Evolutionary conservation across 1,284 basidiomycete genomes (phyloP).

Genomic region (Ustilago sp.): DNA sequence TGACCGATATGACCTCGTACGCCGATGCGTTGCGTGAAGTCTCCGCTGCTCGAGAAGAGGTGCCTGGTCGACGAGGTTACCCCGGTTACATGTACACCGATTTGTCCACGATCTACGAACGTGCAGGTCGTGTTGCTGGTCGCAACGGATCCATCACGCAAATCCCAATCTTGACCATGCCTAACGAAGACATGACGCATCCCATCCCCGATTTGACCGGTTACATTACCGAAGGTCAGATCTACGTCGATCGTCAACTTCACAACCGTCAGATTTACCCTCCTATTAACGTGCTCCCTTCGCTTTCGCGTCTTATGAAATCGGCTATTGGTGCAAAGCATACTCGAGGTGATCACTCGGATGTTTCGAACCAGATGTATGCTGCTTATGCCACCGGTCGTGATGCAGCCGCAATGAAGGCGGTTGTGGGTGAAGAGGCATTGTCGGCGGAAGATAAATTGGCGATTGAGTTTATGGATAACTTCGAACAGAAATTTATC

Average conservation of each 20-base stretch:
- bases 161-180: conserved; percentile 99
- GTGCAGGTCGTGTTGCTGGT: conserved; percentile 96
- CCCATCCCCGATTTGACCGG: conserved; percentile 98
- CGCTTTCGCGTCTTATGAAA: conserved; percentile 99
- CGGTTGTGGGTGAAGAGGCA: conserved; percentile 98
- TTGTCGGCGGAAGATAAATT: conserved; percentile 83
- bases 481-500: conserved; percentile 68
- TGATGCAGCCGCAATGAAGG: conserved; percentile 99
- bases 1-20: conserved; percentile 99
- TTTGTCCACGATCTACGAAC: conserved; percentile 93
- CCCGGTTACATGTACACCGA: conserved; percentile 85
- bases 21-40: conserved; percentile 94
- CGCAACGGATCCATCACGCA: conserved; percentile 99
- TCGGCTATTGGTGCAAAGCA: conserved; percentile 97
- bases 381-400: conserved; percentile 75
- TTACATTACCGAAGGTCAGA: conserved; percentile 98
- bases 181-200: conserved; percentile 99
- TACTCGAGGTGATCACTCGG: conserved; percentile 97
- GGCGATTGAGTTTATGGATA: conserved; percentile 67
- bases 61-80: conserved; percentile 99
- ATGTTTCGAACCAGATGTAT: conserved; percentile 79
- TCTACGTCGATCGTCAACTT: conserved; percentile 91
- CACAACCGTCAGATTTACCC: conserved; percentile 98
- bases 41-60: conserved; percentile 98
- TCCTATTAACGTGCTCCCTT: conserved; percentile 98